Percentiles rank a stretch among this genome's conserved stretches.
phyloP scores from a whole-genome alignment of 2,329 filamentous ascomycete species.

The Aspergillus ustus region DNA sequence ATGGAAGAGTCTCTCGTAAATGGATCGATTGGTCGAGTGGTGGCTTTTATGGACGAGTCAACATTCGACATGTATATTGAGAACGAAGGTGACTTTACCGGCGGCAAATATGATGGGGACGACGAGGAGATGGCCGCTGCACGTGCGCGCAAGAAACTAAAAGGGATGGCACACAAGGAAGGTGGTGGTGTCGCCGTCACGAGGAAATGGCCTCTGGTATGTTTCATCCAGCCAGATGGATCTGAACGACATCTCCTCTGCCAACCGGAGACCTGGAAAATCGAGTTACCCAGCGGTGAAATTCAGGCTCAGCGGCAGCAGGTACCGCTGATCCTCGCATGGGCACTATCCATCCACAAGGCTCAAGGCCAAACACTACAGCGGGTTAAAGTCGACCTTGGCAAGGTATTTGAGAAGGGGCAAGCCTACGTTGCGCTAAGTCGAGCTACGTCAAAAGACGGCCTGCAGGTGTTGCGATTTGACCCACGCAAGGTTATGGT shows the following conservation, averaged over 20 bases:
- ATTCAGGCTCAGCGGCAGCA: conserved; percentile 85
- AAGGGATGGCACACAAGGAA: conserved; percentile 55
- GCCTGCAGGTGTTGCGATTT: conserved; percentile 86
- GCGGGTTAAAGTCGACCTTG: conserved; percentile 90
- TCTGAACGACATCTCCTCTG: conserved; percentile 77
- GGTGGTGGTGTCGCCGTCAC: conserved; percentile 51
- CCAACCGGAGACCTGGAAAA: conserved; percentile 90
- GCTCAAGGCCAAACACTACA: conserved; percentile 94
- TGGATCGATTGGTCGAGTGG: conserved; percentile 85
- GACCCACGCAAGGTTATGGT: conserved; percentile 92
- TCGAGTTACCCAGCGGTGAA: conserved; percentile 93
- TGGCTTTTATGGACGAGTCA: conserved; percentile 75
- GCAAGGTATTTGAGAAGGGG: conserved; percentile 92
- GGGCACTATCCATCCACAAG: conserved; percentile 97
- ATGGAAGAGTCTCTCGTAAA: conserved; percentile 94
- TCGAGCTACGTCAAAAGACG: conserved; percentile 84
- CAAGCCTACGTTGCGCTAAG: conserved; percentile 97
- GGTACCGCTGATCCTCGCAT: conserved; percentile 88
- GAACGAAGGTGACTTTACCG: conserved; percentile 61
- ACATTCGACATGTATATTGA: conserved; percentile 63
- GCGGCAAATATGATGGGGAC: conserved; percentile 52
- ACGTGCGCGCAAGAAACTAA: conserved; percentile 60
- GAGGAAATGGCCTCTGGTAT: conserved; percentile 78
- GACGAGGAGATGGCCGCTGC: conserved; percentile 49
- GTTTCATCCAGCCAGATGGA: conserved; percentile 80